Conservation (phyloP, 441 rosid genomes). For the Erysimum cheiri region DNA sequence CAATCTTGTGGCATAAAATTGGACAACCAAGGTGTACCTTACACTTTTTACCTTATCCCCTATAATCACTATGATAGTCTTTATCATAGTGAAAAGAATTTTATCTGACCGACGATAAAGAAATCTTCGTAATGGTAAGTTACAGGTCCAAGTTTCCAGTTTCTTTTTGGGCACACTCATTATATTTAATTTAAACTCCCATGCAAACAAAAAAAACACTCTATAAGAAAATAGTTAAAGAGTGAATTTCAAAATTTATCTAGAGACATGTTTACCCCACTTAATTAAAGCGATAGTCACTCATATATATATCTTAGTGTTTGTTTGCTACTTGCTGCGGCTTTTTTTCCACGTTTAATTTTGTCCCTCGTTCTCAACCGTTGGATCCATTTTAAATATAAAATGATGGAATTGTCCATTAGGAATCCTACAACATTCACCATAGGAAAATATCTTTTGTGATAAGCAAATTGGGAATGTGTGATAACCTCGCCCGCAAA, state of each 20-base stretch:
- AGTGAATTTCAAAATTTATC: background rate
- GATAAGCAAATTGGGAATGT: slow-evolving; percentile 35
- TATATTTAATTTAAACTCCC: too few relatives aligned
- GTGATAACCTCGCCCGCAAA: slow-evolving; percentile 39
- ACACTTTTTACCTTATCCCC: too few relatives aligned
- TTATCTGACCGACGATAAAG: too few relatives aligned
- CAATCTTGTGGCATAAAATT: background rate
- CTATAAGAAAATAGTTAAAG: background rate
- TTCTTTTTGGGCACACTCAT: too few relatives aligned
- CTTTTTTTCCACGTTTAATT: background rate
- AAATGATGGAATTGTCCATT: slow-evolving; percentile 11
- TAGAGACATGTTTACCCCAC: slow-evolving; percentile 18
- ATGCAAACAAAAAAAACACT: too few relatives aligned
- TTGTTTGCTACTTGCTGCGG: background rate
- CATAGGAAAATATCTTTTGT: slow-evolving; percentile 11
- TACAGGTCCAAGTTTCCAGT: too few relatives aligned
- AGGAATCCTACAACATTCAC: slow-evolving; percentile 6
- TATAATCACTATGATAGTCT: too few relatives aligned
- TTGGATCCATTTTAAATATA: background rate
- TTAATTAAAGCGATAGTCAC: background rate
- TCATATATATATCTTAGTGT: background rate
- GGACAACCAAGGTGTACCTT: background rate
- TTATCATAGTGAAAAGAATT: too few relatives aligned
- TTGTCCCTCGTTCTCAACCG: slow-evolving; percentile 12
- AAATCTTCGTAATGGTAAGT: too few relatives aligned